phyloP scores from a whole-genome alignment of 208 protist genomes.

The Leptomonas seymouri region DNA sequence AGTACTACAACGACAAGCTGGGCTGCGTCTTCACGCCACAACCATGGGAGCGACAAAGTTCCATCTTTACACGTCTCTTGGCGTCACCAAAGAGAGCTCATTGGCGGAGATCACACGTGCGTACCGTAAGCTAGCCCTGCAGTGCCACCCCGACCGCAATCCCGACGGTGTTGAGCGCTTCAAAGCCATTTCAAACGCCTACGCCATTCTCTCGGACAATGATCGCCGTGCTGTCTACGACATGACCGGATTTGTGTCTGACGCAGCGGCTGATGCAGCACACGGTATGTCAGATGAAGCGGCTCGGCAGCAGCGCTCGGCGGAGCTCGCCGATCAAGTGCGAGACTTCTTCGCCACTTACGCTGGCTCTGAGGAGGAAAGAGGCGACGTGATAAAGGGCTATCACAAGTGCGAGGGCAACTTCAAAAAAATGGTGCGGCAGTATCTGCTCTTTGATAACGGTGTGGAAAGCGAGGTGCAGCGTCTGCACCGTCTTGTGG shows the following conservation, averaged over 20 bases:
- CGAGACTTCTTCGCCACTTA: constrained; percentile 75
- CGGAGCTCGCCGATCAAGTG: constrained; percentile 66
- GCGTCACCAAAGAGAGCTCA: constrained; percentile 46
- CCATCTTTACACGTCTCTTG: constrained; percentile 66
- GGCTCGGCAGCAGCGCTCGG: constrained; percentile 61
- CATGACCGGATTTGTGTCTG: constrained; percentile 52
- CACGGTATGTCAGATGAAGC: constrained; percentile 11
- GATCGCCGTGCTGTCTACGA: constrained; percentile 98
- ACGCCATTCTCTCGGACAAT: constrained; percentile 95
- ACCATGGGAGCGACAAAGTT: constrained; percentile 16
- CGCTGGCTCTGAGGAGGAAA: constrained; percentile 73
- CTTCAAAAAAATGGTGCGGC: constrained; percentile 71
- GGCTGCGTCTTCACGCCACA: not conserved
- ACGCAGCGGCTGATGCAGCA: constrained; percentile 13
- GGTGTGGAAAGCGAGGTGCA: constrained; percentile 51
- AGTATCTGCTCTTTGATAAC: constrained; percentile 85
- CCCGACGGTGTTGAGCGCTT: constrained; percentile 84
- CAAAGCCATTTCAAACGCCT: constrained; percentile 94
- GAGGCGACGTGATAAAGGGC: constrained; percentile 48
- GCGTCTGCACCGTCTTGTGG: constrained; percentile 52
- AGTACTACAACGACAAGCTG: too few species aligned
- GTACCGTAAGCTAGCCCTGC: constrained; percentile 74
- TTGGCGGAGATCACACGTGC: constrained; percentile 59
- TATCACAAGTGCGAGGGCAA: constrained; percentile 72
- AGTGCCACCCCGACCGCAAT: constrained; percentile 92